These are phyloP conservation scores for Metschnikowia anglica DNA, from an alignment of 805 yeast genomes.

Conservation along the genomic window DNA sequence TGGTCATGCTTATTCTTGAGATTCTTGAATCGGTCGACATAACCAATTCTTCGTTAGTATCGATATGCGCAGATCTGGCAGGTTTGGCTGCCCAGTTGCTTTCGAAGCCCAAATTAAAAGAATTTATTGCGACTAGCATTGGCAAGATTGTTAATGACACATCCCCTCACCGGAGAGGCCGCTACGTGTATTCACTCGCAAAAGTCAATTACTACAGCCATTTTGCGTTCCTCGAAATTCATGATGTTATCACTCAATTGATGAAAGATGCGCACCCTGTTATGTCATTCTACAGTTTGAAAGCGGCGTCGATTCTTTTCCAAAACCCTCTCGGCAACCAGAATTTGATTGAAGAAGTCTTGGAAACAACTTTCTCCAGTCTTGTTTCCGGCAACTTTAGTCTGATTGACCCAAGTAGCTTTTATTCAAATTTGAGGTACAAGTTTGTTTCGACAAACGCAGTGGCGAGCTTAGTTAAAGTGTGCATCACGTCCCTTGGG, in stretches of 20 bases:
- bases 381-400: slow-evolving; percentile 39
- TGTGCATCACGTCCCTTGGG: slow-evolving; percentile 37
- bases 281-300: slow-evolving; percentile 72
- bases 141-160: slow-evolving; percentile 64
- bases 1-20: slow-evolving; percentile 49
- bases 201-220: slow-evolving; percentile 29
- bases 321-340: slow-evolving; percentile 53
- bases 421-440: slow-evolving; percentile 38
- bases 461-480: slow-evolving; percentile 28
- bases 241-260: slow-evolving; percentile 59
- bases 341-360: slow-evolving; percentile 42
- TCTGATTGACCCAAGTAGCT: slow-evolving; percentile 33
- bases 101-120: slow-evolving; percentile 24
- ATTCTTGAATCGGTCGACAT: slow-evolving; percentile 45
- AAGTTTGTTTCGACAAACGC: slow-evolving; percentile 29
- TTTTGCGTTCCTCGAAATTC: slow-evolving; percentile 41
- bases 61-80: slow-evolving; percentile 53
- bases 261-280: slow-evolving; percentile 80
- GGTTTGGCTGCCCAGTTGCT: slow-evolving; percentile 46
- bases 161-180: slow-evolving; percentile 61
- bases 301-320: slow-evolving; percentile 55
- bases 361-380: slow-evolving; percentile 29
- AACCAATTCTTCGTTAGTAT: slow-evolving; percentile 41
- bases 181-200: slow-evolving; percentile 30
- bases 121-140: slow-evolving; percentile 34